These are phyloP conservation scores for Penicillium sp. DNA, from an alignment of 2,329 filamentous ascomycete species.

Conservation along the genomic window DNA sequence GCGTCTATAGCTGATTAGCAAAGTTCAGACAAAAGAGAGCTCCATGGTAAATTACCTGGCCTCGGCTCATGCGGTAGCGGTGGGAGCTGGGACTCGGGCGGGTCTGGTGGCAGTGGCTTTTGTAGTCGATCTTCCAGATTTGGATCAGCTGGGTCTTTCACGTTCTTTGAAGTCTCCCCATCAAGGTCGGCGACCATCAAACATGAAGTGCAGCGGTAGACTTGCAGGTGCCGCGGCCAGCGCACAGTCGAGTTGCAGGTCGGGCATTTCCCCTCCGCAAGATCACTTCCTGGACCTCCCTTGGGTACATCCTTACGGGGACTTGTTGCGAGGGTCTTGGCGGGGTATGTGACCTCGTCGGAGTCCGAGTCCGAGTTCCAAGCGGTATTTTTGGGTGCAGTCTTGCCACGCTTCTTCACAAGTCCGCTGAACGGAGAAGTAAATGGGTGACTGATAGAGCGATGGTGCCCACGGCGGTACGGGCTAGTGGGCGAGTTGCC, in stretches of 20 bases:
- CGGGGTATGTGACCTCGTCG: constrained; percentile 30
- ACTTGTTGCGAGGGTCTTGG: constrained; percentile 37
- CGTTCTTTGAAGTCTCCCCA: constrained; percentile 33
- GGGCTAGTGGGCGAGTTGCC: constrained; percentile 15
- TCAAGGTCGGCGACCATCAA: constrained; percentile 80
- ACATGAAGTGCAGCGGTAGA: constrained; percentile 82
- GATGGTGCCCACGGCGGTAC: constrained; percentile 49
- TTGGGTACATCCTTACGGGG: constrained; percentile 39
- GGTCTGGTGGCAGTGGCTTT: constrained; percentile 1
- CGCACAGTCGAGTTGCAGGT: constrained; percentile 79
- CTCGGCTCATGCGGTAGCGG: constrained; percentile 2
- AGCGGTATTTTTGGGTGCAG: constrained; percentile 44
- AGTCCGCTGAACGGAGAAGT: constrained; percentile 67
- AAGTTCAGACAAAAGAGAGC: background rate
- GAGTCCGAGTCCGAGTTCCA: constrained; percentile 51
- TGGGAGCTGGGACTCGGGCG: constrained; percentile 7
- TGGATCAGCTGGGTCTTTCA: constrained; percentile 17
- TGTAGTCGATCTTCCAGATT: constrained; percentile 6
- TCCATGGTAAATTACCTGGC: constrained; percentile 11
- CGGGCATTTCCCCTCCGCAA: constrained; percentile 74
- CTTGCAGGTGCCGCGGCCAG: constrained; percentile 71
- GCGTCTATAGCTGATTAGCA: constrained; percentile 31
- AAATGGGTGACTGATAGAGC: constrained; percentile 80
- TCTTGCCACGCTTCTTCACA: constrained; percentile 54
- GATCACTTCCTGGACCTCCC: constrained; percentile 56